Base-by-base conservation (phyloP, 2,329 filamentous ascomycete genomes). In the Pyrenophora graminea region DNA sequence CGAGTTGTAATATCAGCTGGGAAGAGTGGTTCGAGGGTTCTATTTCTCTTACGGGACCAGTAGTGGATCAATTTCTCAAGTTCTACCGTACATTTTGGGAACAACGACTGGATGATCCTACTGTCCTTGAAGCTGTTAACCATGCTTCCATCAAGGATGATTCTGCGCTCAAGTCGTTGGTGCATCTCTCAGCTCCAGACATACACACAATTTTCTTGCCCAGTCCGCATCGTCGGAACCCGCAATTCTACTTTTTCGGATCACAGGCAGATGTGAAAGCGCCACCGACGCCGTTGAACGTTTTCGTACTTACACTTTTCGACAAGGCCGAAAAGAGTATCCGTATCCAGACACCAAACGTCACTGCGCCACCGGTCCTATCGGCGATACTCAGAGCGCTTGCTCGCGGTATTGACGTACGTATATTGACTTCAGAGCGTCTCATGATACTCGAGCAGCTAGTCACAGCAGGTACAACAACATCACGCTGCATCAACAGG, bases 11-110 rank as follows among this genome's bases (percentile, higher is more conserved):
- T 62, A 84, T 95, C 4, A 91, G 88, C 64, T 94, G 88, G 88
- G 90, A 94, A 71, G 74, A 84, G n/a, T 95, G 90, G 90, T 86
- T 93, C 21, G 90, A 95, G 69, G 88, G 87, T 0, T 90, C 86
- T 48, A 75, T 93, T 3, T 83, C 85, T 47, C 72, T 93, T 9
- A 77, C 78, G 6, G 89, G 89, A 0, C 76, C 79, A 0, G 77
- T 87, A 0, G 83, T 91, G 0, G 61, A 70, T 3, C 77, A 80
- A n/a, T 80, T 94, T 33, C 58, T 88, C 36, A 68, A 76, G 2
- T 93, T 93, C 64, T 91, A 89, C 72, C 68, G 77, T 7, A 69
- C 74, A 1, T 87, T 90, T n/a, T 94, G 90, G 90, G 80, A 77
- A 8, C 72, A 63, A 17, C 48, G 47, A 34, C 66, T 63, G 9